phyloP scores from a whole-genome alignment of 768 basidiomycete genomes.

The Crucibulum laeve region DNA sequence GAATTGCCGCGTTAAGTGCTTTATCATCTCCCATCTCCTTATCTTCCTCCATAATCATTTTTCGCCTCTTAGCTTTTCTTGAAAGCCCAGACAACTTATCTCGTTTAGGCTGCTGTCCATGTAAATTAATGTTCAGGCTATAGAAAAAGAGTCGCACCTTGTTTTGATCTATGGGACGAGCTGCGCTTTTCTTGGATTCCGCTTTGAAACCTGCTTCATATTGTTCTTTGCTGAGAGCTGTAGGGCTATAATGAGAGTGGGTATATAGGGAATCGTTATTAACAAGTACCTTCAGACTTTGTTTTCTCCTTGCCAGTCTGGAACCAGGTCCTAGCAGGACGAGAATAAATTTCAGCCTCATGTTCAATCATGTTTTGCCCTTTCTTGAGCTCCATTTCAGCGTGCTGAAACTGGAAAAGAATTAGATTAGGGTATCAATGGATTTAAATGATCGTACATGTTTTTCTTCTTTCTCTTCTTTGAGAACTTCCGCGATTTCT shows the following conservation, averaged over 20 bases:
- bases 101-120: slow-evolving; percentile 54
- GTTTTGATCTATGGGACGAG: slow-evolving; percentile 27
- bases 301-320: slow-evolving; percentile 82
- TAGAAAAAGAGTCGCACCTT: slow-evolving; percentile 29
- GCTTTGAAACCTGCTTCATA: slow-evolving; percentile 58
- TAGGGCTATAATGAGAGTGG: background rate
- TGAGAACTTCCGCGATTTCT: slow-evolving; percentile 75
- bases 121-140: slow-evolving; percentile 1
- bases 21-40: slow-evolving; percentile 52
- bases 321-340: slow-evolving; percentile 99
- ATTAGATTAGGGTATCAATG: slow-evolving; percentile 3
- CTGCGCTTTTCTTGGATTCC: slow-evolving; percentile 31
- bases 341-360: slow-evolving; percentile 84
- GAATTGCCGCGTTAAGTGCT: slow-evolving; percentile 69
- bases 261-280: background rate
- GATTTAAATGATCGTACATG: slow-evolving; percentile 40
- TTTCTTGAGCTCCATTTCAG: slow-evolving; percentile 95
- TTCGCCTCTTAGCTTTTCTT: slow-evolving; percentile 83
- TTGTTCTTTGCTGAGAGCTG: slow-evolving; percentile 73
- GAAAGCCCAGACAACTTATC: slow-evolving; percentile 81
- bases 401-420: slow-evolving; percentile 63
- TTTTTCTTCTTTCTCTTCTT: slow-evolving; percentile 96
- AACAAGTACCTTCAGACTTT: slow-evolving; percentile 63
- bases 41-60: slow-evolving; percentile 81
- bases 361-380: slow-evolving; percentile 96